Evolutionary conservation across 768 basidiomycete species (phyloP).

Genomic region (Kwoniella sp.): DNA sequence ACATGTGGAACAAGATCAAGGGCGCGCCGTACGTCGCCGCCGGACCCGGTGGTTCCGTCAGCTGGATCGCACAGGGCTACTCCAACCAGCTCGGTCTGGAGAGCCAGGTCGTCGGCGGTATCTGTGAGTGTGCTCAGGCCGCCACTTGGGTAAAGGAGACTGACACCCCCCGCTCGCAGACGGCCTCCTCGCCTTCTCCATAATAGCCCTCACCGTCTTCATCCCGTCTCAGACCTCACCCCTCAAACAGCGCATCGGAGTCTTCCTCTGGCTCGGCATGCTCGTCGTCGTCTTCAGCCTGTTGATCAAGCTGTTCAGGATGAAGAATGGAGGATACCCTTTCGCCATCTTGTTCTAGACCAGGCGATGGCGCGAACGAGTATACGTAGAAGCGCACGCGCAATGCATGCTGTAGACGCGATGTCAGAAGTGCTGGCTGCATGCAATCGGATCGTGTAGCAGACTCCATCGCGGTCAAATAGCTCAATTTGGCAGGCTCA

Average conservation of each 20-base stretch:
- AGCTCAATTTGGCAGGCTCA: too few relatives aligned
- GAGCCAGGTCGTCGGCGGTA: constrained; percentile 73
- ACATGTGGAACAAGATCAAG: constrained; percentile 95
- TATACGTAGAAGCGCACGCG: too few relatives aligned
- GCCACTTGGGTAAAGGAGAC: too few relatives aligned
- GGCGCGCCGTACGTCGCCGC: constrained; percentile 63
- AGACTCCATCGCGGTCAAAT: too few relatives aligned
- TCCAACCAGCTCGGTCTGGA: constrained; percentile 90
- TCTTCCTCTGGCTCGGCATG: constrained; percentile 83
- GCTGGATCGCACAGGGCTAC: constrained; percentile 82
- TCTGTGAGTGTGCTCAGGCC: constrained; percentile 63
- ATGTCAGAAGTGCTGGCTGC: too few relatives aligned
- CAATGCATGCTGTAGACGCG: too few relatives aligned
- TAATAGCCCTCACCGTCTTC: constrained; percentile 66
- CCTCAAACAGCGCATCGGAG: constrained; percentile 70
- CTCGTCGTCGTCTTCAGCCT: constrained; percentile 80
- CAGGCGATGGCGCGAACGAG: too few relatives aligned
- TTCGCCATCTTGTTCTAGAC: constrained; percentile 46
- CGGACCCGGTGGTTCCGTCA: constrained; percentile 55
- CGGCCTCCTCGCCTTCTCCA: constrained; percentile 70
- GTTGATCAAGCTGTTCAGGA: constrained; percentile 75
- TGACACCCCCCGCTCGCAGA: constrained; percentile 59
- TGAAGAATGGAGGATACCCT: constrained; percentile 75
- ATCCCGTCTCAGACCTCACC: constrained; percentile 67
- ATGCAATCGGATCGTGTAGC: too few relatives aligned